Conservation (phyloP, 768 basidiomycete genomes). For the Xerocomellus chrysenteron region DNA sequence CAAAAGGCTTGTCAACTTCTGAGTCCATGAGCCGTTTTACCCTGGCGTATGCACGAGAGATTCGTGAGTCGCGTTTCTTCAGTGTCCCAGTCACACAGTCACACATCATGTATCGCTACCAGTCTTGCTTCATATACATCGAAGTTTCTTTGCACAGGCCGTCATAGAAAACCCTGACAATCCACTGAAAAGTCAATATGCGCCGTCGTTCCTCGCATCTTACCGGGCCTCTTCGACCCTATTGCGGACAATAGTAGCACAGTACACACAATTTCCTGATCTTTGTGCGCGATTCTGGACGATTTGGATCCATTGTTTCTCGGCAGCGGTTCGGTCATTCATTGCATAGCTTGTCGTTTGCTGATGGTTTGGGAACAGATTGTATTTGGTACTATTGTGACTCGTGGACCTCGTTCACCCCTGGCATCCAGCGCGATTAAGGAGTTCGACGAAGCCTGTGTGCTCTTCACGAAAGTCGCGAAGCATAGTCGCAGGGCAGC, state of each 20-base stretch:
- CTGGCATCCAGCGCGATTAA: constrained; percentile 65
- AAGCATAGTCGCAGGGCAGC: constrained; percentile 59
- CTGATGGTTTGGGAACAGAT: constrained; percentile 42
- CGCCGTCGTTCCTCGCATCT: constrained; percentile 62
- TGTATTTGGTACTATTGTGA: constrained; percentile 78
- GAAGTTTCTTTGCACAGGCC: constrained; percentile 70
- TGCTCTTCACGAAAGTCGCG: constrained; percentile 65
- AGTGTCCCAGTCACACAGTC: not conserved
- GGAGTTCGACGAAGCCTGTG: constrained; percentile 66
- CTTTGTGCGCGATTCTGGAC: constrained; percentile 57
- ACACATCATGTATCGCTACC: constrained; percentile 1
- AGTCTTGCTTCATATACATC: constrained; percentile 65
- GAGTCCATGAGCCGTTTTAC: constrained; percentile 41
- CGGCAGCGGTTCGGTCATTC: constrained; percentile 44
- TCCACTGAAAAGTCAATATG: constrained; percentile 63
- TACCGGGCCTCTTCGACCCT: constrained; percentile 60
- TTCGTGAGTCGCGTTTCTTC: constrained; percentile 30
- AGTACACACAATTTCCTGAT: constrained; percentile 46
- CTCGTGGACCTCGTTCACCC: constrained; percentile 66
- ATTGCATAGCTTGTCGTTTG: not conserved
- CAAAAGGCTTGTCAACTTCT: constrained; percentile 16
- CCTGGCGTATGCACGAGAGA: constrained; percentile 36
- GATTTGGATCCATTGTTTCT: constrained; percentile 62
- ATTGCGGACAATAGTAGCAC: constrained; percentile 48
- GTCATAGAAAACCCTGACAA: constrained; percentile 66